These are phyloP conservation scores for Acacia acuminata DNA, from an alignment of 306 rosid species.

Conservation along the genomic window DNA sequence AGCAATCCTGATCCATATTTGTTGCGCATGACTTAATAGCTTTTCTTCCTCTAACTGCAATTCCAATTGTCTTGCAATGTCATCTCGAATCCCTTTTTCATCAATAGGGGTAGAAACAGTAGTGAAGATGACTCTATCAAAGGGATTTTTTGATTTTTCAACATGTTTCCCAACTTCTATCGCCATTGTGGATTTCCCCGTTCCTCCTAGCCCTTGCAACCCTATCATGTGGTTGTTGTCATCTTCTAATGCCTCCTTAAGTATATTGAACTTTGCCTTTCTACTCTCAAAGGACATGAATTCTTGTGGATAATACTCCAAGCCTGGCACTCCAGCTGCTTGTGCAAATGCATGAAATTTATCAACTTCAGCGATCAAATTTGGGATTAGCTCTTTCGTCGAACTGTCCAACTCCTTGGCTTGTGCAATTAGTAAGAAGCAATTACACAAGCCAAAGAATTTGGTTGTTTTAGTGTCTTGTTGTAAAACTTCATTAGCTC, in stretches of 20 bases:
- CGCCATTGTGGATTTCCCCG: conserved; percentile 4
- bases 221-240: background rate
- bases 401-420: background rate
- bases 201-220: background rate
- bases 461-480: background rate
- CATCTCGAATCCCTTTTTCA: conserved; percentile 7
- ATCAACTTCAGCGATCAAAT: accelerated
- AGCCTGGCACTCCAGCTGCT: background rate
- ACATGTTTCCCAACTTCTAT: background rate
- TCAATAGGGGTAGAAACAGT: background rate
- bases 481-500: background rate
- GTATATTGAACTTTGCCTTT: background rate
- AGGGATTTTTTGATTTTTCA: background rate
- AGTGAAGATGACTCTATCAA: conserved; percentile 22
- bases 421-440: background rate
- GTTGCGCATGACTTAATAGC: background rate
- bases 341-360: background rate
- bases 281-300: background rate
- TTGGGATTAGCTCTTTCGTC: background rate
- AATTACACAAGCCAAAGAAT: conserved; percentile 10
- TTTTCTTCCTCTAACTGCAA: background rate
- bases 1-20: background rate
- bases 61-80: background rate
- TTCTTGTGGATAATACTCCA: background rate
- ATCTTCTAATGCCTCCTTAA: background rate